Evolutionary conservation across 2,329 filamentous ascomycete species (phyloP).

Genomic region (Aspergillus glaucus): DNA sequence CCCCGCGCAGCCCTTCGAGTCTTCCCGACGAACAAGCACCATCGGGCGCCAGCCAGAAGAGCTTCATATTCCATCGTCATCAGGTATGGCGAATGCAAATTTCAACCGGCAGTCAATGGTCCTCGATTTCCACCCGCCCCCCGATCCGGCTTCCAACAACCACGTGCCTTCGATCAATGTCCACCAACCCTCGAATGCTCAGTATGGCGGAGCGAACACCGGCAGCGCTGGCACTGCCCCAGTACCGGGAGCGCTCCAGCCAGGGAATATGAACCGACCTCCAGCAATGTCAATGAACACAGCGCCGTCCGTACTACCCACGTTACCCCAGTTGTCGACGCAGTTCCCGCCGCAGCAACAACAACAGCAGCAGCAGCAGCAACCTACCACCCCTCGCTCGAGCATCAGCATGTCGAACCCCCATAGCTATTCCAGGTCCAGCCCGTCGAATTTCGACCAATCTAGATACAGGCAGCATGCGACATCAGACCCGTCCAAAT

Average conservation of each 20-base stretch:
- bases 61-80: constrained; percentile 47
- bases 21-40: constrained; percentile 43
- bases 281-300: constrained; percentile 50
- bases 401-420: constrained; percentile 58
- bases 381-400: constrained; percentile 51
- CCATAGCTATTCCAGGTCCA: constrained; percentile 78
- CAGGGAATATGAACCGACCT: constrained; percentile 48
- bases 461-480: constrained; percentile 58
- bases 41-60: constrained; percentile 50
- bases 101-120: constrained; percentile 36
- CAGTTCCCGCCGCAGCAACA: constrained; percentile 36
- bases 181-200: constrained; percentile 50
- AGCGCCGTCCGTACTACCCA: constrained; percentile 52
- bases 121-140: constrained; percentile 42
- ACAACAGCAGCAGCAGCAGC: constrained; percentile 10
- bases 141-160: constrained; percentile 44
- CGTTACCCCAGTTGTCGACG: constrained; percentile 46
- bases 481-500: constrained; percentile 61
- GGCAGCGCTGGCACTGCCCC: constrained; percentile 26
- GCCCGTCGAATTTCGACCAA: constrained; percentile 59
- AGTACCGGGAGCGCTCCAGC: constrained; percentile 57
- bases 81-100: constrained; percentile 33
- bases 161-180: constrained; percentile 53
- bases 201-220: constrained; percentile 40
- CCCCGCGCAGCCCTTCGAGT: constrained; percentile 44